Base-by-base conservation (phyloP, 345 rosid species). In the Eucalyptus marginata region DNA sequence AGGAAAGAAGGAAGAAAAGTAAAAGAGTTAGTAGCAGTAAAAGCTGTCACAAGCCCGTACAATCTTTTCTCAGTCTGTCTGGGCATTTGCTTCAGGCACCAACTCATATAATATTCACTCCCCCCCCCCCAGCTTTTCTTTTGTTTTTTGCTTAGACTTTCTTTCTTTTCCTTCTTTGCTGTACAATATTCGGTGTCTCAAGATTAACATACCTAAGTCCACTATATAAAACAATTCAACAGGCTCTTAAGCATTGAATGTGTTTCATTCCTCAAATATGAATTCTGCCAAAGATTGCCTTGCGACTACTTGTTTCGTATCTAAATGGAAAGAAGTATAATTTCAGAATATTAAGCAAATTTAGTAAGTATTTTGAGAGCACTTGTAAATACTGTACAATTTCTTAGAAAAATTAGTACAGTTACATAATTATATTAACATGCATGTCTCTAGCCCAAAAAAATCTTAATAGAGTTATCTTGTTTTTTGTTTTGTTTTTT, bases 21-120 rank as follows among this genome's bases (percentile, higher is more conserved):
- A 76, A 76, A 76, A 36, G 83, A 76, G 88, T 66, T 87, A 81
- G 92, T 81, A 89, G 91, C 89, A 91, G 94, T 91, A 91, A 93
- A 91, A 92, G 92, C 83, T 76, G 91, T 76, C 68, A 76, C 56
- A 33, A 33, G 80, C 91, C 93, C 92, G 96, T 91, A 93, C 96
- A 90, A 88, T 62, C 92, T 89, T 87, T 92, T 86, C 52, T 91
- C 90, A 62, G 87, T 64, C 90, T 89, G 87, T 64, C 90, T 89
- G 71, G 89, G 90, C 90, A 90, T 71, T 91, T 89, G 89, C 62
- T 80, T 79, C 92, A 87, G 90, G 90, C 89, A 87, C 89, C 94
- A 76, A 86, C 81, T 58, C 85, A 59, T 49, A 71, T 88, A 8
- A 25, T 43, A 43, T 43, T 29, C 59, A 36, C 47, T 40, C 29